Percentiles rank a stretch among this genome's conserved stretches.
These are phyloP conservation scores for Kuraishia cidri DNA, from an alignment of 805 yeast species.

Conservation along the genomic window DNA sequence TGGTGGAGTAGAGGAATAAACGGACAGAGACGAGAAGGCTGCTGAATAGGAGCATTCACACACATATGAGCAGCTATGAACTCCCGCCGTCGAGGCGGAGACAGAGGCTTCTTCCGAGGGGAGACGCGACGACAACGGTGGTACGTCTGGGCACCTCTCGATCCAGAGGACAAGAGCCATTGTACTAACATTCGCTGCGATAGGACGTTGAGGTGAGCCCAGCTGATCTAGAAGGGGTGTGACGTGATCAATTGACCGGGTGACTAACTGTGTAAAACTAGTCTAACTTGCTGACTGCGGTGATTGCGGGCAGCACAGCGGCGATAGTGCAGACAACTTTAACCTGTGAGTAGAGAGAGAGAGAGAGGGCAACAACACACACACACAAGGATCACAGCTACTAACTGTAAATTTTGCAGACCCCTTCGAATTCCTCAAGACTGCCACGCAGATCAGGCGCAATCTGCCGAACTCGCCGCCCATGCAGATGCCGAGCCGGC, in stretches of 20 bases:
- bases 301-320: slow-evolving; percentile 52
- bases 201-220: neutral
- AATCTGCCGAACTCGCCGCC: slow-evolving; percentile 16
- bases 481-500: slow-evolving; percentile 22
- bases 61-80: no score
- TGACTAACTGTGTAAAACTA: slow-evolving; percentile 5
- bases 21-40: no score
- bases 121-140: slow-evolving; percentile 1
- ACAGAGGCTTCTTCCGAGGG: neutral
- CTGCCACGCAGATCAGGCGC: slow-evolving; percentile 52
- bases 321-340: slow-evolving; percentile 54
- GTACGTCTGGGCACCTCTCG: no score
- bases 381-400: neutral
- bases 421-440: slow-evolving; percentile 66
- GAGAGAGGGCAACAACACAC: neutral
- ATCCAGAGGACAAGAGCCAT: no score
- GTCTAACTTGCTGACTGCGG: slow-evolving; percentile 44
- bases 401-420: slow-evolving; percentile 9
- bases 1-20: no score
- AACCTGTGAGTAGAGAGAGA: slow-evolving; percentile 25
- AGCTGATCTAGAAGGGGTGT: neutral
- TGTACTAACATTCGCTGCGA: no score
- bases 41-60: no score
- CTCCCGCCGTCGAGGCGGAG: slow-evolving; percentile 1
- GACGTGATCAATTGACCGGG: no score